phyloP scores from a whole-genome alignment of 2,329 filamentous ascomycete genomes.

The Fusarium camptoceras region DNA sequence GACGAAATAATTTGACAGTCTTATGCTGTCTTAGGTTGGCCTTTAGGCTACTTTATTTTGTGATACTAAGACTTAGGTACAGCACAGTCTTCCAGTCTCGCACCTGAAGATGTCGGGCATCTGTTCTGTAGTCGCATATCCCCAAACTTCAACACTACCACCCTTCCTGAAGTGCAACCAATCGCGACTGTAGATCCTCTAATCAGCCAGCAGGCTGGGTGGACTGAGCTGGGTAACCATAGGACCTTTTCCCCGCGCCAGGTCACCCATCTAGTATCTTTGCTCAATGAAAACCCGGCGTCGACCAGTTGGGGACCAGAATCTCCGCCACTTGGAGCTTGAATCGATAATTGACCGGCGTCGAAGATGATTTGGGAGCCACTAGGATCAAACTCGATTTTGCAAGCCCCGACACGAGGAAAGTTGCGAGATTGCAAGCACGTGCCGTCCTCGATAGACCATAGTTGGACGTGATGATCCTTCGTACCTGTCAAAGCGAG shows the following conservation, averaged over 20 bases:
- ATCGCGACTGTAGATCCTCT: background rate
- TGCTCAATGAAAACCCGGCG: background rate
- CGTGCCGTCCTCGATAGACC: background rate
- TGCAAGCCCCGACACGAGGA: background rate
- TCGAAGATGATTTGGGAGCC: background rate
- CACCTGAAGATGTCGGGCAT: too few relatives aligned
- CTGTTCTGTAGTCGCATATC: background rate
- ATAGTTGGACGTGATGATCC: background rate
- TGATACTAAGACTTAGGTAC: too few relatives aligned
- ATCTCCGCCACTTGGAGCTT: background rate
- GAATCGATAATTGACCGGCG: background rate
- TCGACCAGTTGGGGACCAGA: background rate
- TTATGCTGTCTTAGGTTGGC: too few relatives aligned
- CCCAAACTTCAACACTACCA: background rate
- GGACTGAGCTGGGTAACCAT: background rate
- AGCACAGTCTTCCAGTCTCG: too few relatives aligned
- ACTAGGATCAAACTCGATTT: background rate
- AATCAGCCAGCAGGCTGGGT: background rate
- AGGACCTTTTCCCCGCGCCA: background rate
- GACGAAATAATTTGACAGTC: too few relatives aligned
- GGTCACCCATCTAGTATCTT: background rate
- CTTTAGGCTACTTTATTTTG: too few relatives aligned
- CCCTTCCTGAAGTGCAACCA: background rate
- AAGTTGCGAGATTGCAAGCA: background rate
- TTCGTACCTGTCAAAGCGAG: background rate